Evolutionary conservation across 371 early-diverging fungal species (phyloP), one percentile per base, ranked within the genome.

Genomic region (Mortierella polycephala): DNA sequence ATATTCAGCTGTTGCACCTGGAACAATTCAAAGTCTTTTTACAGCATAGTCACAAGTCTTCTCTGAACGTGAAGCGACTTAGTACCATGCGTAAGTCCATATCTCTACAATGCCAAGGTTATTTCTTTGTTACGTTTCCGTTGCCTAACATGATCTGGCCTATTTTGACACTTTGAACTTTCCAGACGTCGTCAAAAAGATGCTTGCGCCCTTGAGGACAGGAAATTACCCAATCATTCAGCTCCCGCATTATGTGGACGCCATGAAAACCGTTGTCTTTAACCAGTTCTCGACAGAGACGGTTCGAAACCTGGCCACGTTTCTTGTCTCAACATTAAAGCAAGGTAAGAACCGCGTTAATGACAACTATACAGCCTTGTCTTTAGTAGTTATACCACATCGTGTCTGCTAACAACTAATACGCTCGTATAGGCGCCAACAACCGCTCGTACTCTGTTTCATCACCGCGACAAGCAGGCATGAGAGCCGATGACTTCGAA

Each of bases 11-110:
- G 49, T 84, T 87, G 3, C 88, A 89, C 50, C 55, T 94, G 30
- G 87, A 85, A 18, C 91, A 91, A 69, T 90, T 94, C 64, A 82
- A 83, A 21, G 71, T 89, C 39, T 90, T 93, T 49, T 77, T 92
- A 41, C 84, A 87, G 37, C 84, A 85, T 18, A 92, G 92, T 62
- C 83, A 83, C 39, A 75, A 84, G 46, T 83, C 86, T 39, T 82
- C 84, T 7, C 86, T 88, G 57, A 93, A 93, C 53, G 80, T 87
- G 37, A 85, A 86, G 57, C 88, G 89, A 6, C 67, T 91, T 2
- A 84, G 86, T n/a, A 87, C 85, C 44, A 88, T 89, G 72, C 88
- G 92, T 89, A 86, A 84, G 87, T 81, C 46, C 40, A 44, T 9
- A 11, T 45, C 20, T 18, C 42, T 16, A 21, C 20, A 6, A 11